These are phyloP conservation scores for Termitomyces heimii DNA, from an alignment of 768 basidiomycete genomes.

Conservation along the genomic window DNA sequence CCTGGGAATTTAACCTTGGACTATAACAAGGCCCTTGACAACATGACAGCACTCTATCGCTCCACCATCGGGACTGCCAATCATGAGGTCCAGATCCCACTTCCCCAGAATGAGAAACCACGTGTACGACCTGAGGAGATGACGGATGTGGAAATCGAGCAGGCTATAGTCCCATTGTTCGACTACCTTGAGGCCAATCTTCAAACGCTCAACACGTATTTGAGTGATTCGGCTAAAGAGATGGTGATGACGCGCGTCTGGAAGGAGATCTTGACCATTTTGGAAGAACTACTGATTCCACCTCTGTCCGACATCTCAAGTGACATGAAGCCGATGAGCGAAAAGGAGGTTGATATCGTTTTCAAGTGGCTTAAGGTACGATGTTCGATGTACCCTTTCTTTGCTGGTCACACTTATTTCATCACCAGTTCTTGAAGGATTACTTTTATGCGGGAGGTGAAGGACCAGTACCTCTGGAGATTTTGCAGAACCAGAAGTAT, in stretches of 20 bases:
- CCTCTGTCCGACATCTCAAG: slow-evolving; percentile 81
- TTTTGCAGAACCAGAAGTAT: slow-evolving; percentile 91
- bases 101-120: slow-evolving; percentile 70
- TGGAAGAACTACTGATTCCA: slow-evolving; percentile 88
- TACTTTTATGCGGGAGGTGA: slow-evolving; percentile 96
- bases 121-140: slow-evolving; percentile 75
- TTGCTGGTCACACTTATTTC: not conserved
- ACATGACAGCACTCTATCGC: slow-evolving; percentile 76
- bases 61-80: slow-evolving; percentile 64
- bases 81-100: slow-evolving; percentile 71
- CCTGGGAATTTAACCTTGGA: slow-evolving; percentile 51
- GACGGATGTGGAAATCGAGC: slow-evolving; percentile 91
- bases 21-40: slow-evolving; percentile 87
- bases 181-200: slow-evolving; percentile 96
- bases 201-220: slow-evolving; percentile 82
- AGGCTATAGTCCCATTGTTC: slow-evolving; percentile 85
- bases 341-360: slow-evolving; percentile 98
- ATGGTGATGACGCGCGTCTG: slow-evolving; percentile 91
- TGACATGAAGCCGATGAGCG: slow-evolving; percentile 86
- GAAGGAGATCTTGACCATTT: slow-evolving; percentile 88
- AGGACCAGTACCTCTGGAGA: slow-evolving; percentile 80
- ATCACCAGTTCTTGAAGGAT: slow-evolving; percentile 76
- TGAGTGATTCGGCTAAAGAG: slow-evolving; percentile 81
- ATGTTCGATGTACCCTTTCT: not conserved
- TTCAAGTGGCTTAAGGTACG: slow-evolving; percentile 94